Evolutionary conservation across 2,329 filamentous ascomycete genomes (phyloP).

Genomic region (Ceratocystis albifundus): DNA sequence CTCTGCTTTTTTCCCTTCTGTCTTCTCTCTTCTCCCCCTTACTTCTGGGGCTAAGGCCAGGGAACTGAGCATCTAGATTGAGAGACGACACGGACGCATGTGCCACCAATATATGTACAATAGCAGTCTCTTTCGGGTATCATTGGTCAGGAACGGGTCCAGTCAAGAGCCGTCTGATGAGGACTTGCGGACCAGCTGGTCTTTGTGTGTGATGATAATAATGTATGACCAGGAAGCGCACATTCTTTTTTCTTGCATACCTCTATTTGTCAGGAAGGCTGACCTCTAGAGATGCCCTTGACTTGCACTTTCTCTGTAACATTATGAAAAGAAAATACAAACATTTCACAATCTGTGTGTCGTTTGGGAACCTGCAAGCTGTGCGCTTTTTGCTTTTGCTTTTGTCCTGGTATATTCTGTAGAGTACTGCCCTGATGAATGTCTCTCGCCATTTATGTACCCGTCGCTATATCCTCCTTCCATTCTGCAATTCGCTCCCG

Average conservation of each 20-base stretch:
- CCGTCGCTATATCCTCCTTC: not conserved
- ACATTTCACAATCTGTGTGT: conserved; percentile 15
- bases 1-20: not conserved
- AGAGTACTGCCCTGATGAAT: not conserved
- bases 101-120: conserved; percentile 12
- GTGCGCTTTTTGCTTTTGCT: no score
- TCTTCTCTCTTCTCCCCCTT: not conserved
- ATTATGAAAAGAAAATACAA: conserved; percentile 24
- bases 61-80: not conserved
- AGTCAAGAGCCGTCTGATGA: not conserved
- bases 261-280: conserved; percentile 7
- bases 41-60: not conserved
- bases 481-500: conserved; percentile 12
- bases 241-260: not conserved
- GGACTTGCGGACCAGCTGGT: not conserved
- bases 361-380: not conserved
- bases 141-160: conserved; percentile 11
- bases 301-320: conserved; percentile 31
- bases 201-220: conserved; percentile 15
- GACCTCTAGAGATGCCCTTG: conserved; percentile 25
- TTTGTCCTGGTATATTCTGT: no score
- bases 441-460: not conserved
- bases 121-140: conserved; percentile 10
- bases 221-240: conserved; percentile 13
- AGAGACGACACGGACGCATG: conserved; percentile 2